Percentiles rank a stretch among this genome's conserved stretches.
Conservation (phyloP, 176 grass and related monocot genomes). For the Calamus simplicifolius region DNA sequence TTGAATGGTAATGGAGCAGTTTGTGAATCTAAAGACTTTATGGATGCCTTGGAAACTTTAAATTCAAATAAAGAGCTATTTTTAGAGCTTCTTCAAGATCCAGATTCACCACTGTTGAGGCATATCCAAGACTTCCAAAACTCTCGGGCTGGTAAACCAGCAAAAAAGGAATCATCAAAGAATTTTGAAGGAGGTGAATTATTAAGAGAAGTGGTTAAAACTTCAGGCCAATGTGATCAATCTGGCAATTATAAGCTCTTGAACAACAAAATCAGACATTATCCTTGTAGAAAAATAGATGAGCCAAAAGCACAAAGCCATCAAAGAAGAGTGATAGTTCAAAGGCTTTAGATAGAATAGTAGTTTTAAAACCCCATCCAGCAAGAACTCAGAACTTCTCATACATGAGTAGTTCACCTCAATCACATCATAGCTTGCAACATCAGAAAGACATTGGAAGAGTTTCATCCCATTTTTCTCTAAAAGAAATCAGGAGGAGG, state of each 20-base stretch:
- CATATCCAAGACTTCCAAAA: conserved; percentile 45
- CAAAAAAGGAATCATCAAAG: conserved; percentile 21
- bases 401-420: background rate
- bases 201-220: conserved; percentile 10
- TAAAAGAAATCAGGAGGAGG: conserved; percentile 12
- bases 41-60: conserved; percentile 44
- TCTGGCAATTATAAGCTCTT: conserved; percentile 13
- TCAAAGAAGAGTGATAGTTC: conserved; percentile 33
- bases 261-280: conserved; percentile 31
- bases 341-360: conserved; percentile 62
- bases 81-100: conserved; percentile 65
- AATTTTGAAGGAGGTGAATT: conserved; percentile 23
- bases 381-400: background rate
- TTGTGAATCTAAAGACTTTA: conserved; percentile 41
- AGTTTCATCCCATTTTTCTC: conserved; percentile 10
- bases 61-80: conserved; percentile 53
- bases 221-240: conserved; percentile 20
- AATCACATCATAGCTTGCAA: no score
- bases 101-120: conserved; percentile 48
- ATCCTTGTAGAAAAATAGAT: conserved; percentile 52
- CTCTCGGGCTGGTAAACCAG: conserved; percentile 24
- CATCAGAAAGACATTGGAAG: no score
- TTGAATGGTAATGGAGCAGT: conserved; percentile 15
- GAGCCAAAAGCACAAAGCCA: conserved; percentile 33
- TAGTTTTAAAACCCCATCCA: conserved; percentile 74